These are phyloP conservation scores for Sclerotinia borealis DNA, from an alignment of 2,329 filamentous ascomycete genomes.

Conservation along the genomic window DNA sequence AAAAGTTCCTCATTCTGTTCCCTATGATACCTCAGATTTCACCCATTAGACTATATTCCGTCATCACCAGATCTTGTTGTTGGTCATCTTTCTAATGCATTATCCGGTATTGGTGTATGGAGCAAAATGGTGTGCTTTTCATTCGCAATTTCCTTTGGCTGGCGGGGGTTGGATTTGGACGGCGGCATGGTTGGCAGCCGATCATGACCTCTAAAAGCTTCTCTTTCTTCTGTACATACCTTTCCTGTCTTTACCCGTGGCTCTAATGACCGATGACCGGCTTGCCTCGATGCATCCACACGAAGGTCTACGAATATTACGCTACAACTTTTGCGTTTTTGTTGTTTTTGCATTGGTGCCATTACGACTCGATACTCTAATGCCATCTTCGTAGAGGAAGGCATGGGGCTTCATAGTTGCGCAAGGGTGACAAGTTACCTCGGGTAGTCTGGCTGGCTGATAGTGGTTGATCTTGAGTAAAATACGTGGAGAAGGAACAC, in stretches of 20 bases:
- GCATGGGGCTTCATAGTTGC: conserved; percentile 8
- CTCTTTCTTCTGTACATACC: conserved; percentile 11
- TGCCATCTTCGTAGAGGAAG: not conserved
- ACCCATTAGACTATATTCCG: conserved; percentile 32
- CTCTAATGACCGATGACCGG: conserved; percentile 10
- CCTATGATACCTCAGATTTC: conserved; percentile 40
- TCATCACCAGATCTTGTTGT: conserved; percentile 30
- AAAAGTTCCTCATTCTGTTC: conserved; percentile 40
- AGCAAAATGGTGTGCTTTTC: conserved; percentile 31
- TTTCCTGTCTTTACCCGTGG: conserved; percentile 7
- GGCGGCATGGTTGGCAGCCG: not conserved
- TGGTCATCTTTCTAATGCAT: conserved; percentile 24
- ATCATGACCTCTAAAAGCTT: conserved; percentile 10
- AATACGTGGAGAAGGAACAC: conserved; percentile 19
- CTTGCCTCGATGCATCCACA: conserved; percentile 7
- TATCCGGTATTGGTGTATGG: conserved; percentile 27
- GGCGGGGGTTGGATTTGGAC: conserved; percentile 22
- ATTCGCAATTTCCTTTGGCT: conserved; percentile 26
- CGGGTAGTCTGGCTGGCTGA: conserved; percentile 29
- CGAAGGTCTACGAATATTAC: conserved; percentile 12
- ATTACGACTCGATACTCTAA: not conserved
- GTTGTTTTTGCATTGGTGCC: conserved; percentile 5
- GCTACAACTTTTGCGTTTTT: not conserved
- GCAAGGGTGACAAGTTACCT: conserved; percentile 15
- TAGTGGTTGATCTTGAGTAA: conserved; percentile 17